phyloP scores from a whole-genome alignment of 1,284 basidiomycete species.

The Apiotrichum montevideense region DNA sequence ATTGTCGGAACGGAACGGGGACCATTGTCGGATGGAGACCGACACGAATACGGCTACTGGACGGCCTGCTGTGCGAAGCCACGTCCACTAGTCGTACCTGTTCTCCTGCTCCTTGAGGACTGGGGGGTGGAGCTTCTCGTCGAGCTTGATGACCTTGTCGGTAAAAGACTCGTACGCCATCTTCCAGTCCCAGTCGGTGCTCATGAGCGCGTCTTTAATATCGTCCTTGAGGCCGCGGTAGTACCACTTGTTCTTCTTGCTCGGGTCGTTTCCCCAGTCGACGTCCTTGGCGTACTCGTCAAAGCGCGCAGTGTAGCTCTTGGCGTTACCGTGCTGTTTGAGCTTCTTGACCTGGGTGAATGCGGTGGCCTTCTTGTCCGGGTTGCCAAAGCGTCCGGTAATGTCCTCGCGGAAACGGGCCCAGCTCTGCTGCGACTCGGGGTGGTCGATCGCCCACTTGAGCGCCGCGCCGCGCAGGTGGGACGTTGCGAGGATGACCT shows the following conservation, averaged over 20 bases:
- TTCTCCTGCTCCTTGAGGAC: constrained; percentile 15
- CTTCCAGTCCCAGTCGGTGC: constrained; percentile 18
- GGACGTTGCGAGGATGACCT: constrained; percentile 12
- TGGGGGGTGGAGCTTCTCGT: constrained; percentile 13
- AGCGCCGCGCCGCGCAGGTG: constrained; percentile 15
- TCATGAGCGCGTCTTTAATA: constrained; percentile 13
- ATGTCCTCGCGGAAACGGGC: constrained; percentile 10
- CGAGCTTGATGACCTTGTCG: constrained; percentile 13
- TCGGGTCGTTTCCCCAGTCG: constrained; percentile 5
- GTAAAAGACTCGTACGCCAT: constrained; percentile 10
- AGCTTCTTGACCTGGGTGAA: constrained; percentile 18
- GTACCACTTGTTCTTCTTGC: constrained; percentile 18
- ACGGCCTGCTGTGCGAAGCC: no score
- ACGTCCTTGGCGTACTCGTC: constrained; percentile 6
- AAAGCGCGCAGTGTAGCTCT: constrained; percentile 10
- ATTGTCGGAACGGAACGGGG: no score
- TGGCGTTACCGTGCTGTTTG: constrained; percentile 13
- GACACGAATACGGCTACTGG: no score
- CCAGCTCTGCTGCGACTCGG: constrained; percentile 6
- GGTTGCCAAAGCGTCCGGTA: constrained; percentile 12
- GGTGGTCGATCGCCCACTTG: constrained; percentile 16
- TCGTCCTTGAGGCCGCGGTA: constrained; percentile 18
- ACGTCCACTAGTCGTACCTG: constrained; percentile 3
- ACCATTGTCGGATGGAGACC: no score
- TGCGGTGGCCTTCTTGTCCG: constrained; percentile 15